Evolutionary conservation across 805 yeast species (phyloP).

Genomic region (Saccharomycodes ludwigii): DNA sequence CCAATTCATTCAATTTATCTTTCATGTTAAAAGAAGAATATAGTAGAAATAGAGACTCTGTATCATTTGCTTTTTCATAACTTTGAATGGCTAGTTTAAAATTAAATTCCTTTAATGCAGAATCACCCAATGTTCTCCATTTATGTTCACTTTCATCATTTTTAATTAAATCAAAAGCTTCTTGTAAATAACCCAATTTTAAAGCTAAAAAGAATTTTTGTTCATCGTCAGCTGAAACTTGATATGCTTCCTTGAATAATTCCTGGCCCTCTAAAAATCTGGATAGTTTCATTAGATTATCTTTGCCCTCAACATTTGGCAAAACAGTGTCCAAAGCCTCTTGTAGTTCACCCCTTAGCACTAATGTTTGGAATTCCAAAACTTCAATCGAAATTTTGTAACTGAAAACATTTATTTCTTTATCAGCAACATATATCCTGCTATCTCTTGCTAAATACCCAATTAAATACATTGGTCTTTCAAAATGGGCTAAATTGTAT

Average conservation of each 20-base stretch:
- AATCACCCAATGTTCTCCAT: slow-evolving; percentile 90
- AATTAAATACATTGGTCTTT: slow-evolving; percentile 70
- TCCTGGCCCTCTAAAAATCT: slow-evolving; percentile 93
- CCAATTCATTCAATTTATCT: slow-evolving; percentile 47
- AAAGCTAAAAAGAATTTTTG: slow-evolving; percentile 87
- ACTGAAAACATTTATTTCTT: slow-evolving; percentile 70
- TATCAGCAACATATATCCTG: slow-evolving; percentile 82
- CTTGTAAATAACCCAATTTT: slow-evolving; percentile 52
- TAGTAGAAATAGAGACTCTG: slow-evolving; percentile 68
- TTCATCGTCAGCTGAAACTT: slow-evolving; percentile 75
- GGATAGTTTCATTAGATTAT: slow-evolving; percentile 66
- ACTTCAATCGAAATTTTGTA: slow-evolving; percentile 77
- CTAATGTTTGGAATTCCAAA: slow-evolving; percentile 90
- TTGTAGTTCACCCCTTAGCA: slow-evolving; percentile 87
- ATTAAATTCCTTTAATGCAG: slow-evolving; percentile 68
- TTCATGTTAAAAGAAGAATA: slow-evolving; percentile 71
- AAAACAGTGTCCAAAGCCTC: slow-evolving; percentile 52
- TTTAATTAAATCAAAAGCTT: slow-evolving; percentile 59
- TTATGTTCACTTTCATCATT: slow-evolving; percentile 47
- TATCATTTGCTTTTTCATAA: slow-evolving; percentile 67
- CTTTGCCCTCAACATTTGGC: slow-evolving; percentile 45
- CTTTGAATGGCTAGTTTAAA: slow-evolving; percentile 69
- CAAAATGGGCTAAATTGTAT: slow-evolving; percentile 86
- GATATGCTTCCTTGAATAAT: slow-evolving; percentile 67
- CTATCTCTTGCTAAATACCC: slow-evolving; percentile 89